phyloP scores from a whole-genome alignment of 2,329 filamentous ascomycete genomes.

The Microsporum audouinii region DNA sequence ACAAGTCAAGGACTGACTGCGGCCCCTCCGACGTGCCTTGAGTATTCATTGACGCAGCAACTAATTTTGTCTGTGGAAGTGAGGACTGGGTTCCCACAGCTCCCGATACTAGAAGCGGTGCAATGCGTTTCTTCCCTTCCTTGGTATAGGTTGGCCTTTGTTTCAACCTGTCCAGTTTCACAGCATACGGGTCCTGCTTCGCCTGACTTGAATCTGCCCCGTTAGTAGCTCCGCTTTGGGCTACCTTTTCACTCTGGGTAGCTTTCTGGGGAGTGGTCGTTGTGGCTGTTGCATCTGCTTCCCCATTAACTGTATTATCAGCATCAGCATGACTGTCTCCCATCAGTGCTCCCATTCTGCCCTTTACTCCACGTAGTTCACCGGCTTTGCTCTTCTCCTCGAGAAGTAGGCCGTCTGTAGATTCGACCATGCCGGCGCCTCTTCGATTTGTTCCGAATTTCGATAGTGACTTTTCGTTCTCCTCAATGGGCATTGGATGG shows the following conservation, averaged over 20 bases:
- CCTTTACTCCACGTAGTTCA: slow-evolving; percentile 80
- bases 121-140: slow-evolving; percentile 92
- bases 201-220: slow-evolving; percentile 15
- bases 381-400: slow-evolving; percentile 89
- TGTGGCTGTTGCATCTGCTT: slow-evolving; percentile 22
- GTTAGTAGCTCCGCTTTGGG: slow-evolving; percentile 27
- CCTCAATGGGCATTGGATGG: slow-evolving; percentile 71
- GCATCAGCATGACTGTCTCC: slow-evolving; percentile 56
- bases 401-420: slow-evolving; percentile 73
- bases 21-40: slow-evolving; percentile 58
- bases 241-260: slow-evolving; percentile 22
- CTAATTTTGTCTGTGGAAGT: slow-evolving; percentile 74
- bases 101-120: slow-evolving; percentile 80
- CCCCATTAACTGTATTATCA: slow-evolving; percentile 42
- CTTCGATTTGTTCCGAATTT: slow-evolving; percentile 85
- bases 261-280: slow-evolving; percentile 22
- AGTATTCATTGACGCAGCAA: slow-evolving; percentile 60
- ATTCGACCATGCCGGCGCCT: slow-evolving; percentile 82
- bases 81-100: slow-evolving; percentile 80
- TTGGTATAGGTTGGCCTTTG: slow-evolving; percentile 89
- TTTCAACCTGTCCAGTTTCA: slow-evolving; percentile 61
- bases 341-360: slow-evolving; percentile 97
- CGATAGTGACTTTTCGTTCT: slow-evolving; percentile 84
- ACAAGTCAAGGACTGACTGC: slow-evolving; percentile 75
- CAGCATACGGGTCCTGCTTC: slow-evolving; percentile 42